These are phyloP conservation scores for Trichoderma sp. DNA, from an alignment of 2,329 filamentous ascomycete species.

Conservation along the genomic window DNA sequence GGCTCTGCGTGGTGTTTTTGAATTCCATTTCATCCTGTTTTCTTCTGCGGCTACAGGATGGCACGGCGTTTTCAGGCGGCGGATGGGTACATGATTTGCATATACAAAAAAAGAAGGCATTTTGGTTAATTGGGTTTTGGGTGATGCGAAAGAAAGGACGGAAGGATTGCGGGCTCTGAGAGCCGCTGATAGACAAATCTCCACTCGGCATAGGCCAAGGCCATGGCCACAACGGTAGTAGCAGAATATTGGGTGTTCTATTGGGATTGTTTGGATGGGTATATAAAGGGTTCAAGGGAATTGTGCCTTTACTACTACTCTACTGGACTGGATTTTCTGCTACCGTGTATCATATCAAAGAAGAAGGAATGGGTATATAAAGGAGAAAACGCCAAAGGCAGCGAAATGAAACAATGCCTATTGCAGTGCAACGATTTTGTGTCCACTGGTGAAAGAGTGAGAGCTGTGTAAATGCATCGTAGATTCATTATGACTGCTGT, in stretches of 20 bases:
- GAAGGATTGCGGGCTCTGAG: constrained; percentile 18
- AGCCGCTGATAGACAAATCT: constrained; percentile 46
- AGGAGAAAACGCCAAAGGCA: background rate
- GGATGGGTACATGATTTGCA: constrained; percentile 25
- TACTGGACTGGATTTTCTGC: constrained; percentile 24
- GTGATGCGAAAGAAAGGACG: constrained; percentile 10
- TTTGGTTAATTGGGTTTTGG: constrained; percentile 12
- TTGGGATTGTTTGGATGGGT: background rate
- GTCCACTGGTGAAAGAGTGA: background rate
- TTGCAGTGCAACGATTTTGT: background rate
- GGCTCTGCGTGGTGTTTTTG: constrained; percentile 19
- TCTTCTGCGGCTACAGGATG: background rate
- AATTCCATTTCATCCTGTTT: background rate
- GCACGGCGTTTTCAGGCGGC: constrained; percentile 14
- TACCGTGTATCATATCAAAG: constrained; percentile 30
- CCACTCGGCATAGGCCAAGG: constrained; percentile 43
- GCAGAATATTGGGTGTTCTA: constrained; percentile 28
- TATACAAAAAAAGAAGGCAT: constrained; percentile 24
- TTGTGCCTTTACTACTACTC: constrained; percentile 11
- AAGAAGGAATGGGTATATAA: constrained; percentile 1
- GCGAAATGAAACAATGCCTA: constrained; percentile 10
- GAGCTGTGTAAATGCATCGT: background rate
- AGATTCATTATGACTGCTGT: background rate
- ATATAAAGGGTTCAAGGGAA: constrained; percentile 22
- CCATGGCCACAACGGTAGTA: constrained; percentile 28